A percentile compares a stretch with the other conserved stretches of the same genome.
Conservation (phyloP, 2,329 filamentous ascomycete species). For the Colletotrichum australisinense region DNA sequence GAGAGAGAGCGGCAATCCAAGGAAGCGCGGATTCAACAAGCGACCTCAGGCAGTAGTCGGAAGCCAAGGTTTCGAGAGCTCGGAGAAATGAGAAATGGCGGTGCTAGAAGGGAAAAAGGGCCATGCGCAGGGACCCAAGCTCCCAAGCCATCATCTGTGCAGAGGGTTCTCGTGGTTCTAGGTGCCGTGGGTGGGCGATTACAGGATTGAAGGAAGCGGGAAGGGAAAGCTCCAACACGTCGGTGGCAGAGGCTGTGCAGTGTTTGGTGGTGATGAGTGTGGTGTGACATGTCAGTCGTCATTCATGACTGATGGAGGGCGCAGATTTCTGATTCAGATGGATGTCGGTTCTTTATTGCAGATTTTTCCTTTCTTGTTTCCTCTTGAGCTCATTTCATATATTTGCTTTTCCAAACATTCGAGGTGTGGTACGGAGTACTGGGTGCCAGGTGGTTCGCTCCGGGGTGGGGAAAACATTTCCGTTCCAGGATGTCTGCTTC, state of each 20-base stretch:
- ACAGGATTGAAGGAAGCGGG: conserved; percentile 4
- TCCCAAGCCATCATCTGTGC: conserved; percentile 8
- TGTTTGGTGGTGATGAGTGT: not conserved
- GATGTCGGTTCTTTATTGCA: not conserved
- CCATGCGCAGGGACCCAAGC: not conserved
- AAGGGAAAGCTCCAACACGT: conserved; percentile 1
- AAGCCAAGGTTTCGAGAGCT: conserved; percentile 24
- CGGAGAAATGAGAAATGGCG: conserved; percentile 16
- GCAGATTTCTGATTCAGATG: not conserved
- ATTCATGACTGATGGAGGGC: not conserved
- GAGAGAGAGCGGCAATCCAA: not conserved
- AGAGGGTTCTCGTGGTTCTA: conserved; percentile 14
- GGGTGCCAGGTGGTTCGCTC: not conserved
- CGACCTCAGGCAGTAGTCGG: not conserved
- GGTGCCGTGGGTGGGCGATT: not conserved
- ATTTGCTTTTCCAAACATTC: conserved; percentile 19
- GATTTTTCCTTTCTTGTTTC: not conserved
- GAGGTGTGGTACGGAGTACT: not conserved
- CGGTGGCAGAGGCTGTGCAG: conserved; percentile 22
- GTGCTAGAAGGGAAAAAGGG: not conserved
- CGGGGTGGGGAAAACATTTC: conserved; percentile 12
- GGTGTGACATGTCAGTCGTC: not conserved
- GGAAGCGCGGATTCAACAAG: not conserved
- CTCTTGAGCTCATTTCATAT: not conserved
- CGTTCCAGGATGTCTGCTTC: conserved; percentile 19